phyloP scores from a whole-genome alignment of 768 basidiomycete genomes.

The Cystobasidium tubakii region DNA sequence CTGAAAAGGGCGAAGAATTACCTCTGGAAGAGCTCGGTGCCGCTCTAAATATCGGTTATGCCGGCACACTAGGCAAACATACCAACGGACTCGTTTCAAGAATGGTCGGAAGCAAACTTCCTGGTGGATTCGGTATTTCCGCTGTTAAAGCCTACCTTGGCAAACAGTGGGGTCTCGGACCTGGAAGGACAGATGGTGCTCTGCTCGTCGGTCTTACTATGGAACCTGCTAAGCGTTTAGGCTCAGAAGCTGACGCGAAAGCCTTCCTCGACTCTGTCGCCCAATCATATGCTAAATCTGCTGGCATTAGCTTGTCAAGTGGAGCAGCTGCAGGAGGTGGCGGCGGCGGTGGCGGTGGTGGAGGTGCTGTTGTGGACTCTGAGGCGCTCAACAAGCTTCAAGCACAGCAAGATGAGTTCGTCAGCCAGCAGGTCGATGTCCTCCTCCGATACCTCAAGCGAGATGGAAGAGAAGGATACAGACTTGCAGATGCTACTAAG shows the following conservation, averaged over 20 bases:
- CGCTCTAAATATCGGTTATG: slow-evolving; percentile 70
- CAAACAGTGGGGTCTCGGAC: slow-evolving; percentile 93
- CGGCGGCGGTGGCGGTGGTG: slow-evolving; percentile 59
- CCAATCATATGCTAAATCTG: slow-evolving; percentile 73
- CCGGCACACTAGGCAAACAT: slow-evolving; percentile 87
- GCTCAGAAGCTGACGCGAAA: slow-evolving; percentile 85
- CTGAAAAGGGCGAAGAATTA: slow-evolving; percentile 96
- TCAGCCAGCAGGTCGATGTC: slow-evolving; percentile 84
- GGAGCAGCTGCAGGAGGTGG: slow-evolving; percentile 61
- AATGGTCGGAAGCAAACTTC: slow-evolving; percentile 91
- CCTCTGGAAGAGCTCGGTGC: slow-evolving; percentile 92
- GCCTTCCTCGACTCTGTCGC: slow-evolving; percentile 85
- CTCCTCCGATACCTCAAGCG: slow-evolving; percentile 94
- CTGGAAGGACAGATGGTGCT: slow-evolving; percentile 79
- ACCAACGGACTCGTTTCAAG: slow-evolving; percentile 82
- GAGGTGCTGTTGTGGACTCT: slow-evolving; percentile 89
- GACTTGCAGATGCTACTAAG: slow-evolving; percentile 80
- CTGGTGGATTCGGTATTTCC: slow-evolving; percentile 93
- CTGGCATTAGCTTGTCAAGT: slow-evolving; percentile 74
- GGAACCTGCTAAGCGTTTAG: slow-evolving; percentile 89
- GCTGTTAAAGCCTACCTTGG: slow-evolving; percentile 80
- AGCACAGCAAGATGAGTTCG: slow-evolving; percentile 83
- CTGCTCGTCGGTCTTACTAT: slow-evolving; percentile 83
- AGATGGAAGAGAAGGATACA: slow-evolving; percentile 86
- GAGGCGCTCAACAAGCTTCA: slow-evolving; percentile 98